These are phyloP conservation scores for Byssoonygena ceratinophila DNA, from an alignment of 2,329 filamentous ascomycete genomes.

Conservation along the genomic window DNA sequence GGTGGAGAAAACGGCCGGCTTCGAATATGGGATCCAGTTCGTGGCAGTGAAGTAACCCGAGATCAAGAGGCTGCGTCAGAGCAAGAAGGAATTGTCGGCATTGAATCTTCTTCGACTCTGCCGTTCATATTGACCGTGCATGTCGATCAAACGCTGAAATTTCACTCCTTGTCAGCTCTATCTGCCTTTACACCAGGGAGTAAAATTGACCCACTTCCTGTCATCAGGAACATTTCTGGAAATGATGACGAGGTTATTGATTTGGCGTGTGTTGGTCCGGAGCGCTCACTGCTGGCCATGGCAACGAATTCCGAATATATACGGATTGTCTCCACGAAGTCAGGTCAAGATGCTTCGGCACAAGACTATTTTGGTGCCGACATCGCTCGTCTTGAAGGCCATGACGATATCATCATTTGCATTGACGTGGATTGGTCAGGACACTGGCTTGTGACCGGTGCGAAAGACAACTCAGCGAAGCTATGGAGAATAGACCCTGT, in stretches of 20 bases:
- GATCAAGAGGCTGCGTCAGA: constrained; percentile 55
- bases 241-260: constrained; percentile 98
- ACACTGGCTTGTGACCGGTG: constrained; percentile 88
- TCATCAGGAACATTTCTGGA: constrained; percentile 74
- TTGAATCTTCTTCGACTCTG: constrained; percentile 54
- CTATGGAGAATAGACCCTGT: constrained; percentile 77
- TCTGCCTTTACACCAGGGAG: constrained; percentile 29
- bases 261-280: constrained; percentile 69
- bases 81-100: constrained; percentile 59
- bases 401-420: constrained; percentile 91
- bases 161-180: constrained; percentile 50
- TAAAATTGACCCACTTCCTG: constrained; percentile 47
- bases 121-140: constrained; percentile 71
- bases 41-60: constrained; percentile 65
- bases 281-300: constrained; percentile 72
- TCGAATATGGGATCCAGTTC: constrained; percentile 70
- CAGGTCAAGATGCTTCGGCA: constrained; percentile 29
- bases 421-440: constrained; percentile 94
- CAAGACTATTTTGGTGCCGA: constrained; percentile 76
- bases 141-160: constrained; percentile 73
- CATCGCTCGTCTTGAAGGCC: constrained; percentile 72
- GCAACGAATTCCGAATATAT: constrained; percentile 94
- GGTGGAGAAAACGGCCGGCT: constrained; percentile 75
- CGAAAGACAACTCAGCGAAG: constrained; percentile 90
- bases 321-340: constrained; percentile 58